These are phyloP conservation scores for Penicillium sp. DNA, from an alignment of 2,329 filamentous ascomycete genomes.

Conservation along the genomic window DNA sequence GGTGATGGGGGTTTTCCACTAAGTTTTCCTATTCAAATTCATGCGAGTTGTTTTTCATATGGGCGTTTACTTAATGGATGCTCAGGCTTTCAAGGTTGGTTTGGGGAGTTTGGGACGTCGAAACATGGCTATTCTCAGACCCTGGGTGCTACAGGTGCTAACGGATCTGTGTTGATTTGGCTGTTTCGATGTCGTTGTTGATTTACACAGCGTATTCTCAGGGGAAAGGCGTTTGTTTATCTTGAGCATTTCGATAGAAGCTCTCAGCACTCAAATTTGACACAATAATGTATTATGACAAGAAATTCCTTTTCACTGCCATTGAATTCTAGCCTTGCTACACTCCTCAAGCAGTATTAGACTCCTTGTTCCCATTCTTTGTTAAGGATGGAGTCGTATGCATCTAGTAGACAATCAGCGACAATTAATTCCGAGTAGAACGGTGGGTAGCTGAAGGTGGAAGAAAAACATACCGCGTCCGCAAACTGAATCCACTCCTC, in stretches of 20 bases:
- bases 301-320: too few species aligned
- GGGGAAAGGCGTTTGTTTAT: neutral
- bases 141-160: neutral
- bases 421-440: neutral
- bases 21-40: neutral
- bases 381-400: constrained; percentile 20
- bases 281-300: too few species aligned
- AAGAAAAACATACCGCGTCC: constrained; percentile 55
- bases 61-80: constrained; percentile 1
- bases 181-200: neutral
- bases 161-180: neutral
- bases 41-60: neutral
- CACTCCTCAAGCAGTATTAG: neutral
- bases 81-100: constrained; percentile 1
- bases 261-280: neutral
- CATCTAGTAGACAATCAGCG: constrained; percentile 27
- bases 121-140: neutral
- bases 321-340: too few species aligned
- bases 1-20: constrained; percentile 55
- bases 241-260: neutral
- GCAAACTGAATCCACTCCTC: constrained; percentile 79
- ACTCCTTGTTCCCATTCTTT: constrained; percentile 7
- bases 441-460: neutral
- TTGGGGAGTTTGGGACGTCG: neutral
- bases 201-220: neutral